A percentile compares a stretch with the other conserved stretches of the same genome.
Evolutionary conservation across 768 basidiomycete species (phyloP).

Genomic region (Coprinopsis cinerea): DNA sequence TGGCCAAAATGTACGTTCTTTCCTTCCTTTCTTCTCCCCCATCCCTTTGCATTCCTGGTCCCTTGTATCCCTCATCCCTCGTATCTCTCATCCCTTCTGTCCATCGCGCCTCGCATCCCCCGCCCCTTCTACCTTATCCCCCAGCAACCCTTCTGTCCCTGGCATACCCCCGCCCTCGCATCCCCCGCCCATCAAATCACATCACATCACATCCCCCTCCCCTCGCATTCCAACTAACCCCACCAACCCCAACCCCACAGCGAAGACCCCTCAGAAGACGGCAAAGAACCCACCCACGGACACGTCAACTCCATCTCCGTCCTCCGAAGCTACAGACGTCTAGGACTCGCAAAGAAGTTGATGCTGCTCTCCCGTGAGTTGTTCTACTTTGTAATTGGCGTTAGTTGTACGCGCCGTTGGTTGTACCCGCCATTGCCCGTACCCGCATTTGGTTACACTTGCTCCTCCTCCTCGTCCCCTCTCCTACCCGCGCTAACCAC

Average conservation of each 20-base stretch:
- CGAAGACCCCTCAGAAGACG: conserved; percentile 40
- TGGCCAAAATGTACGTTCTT: conserved; percentile 82
- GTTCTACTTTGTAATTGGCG: background rate
- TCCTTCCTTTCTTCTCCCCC: background rate
- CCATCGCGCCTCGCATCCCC: background rate
- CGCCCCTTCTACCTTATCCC: background rate
- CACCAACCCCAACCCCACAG: no score
- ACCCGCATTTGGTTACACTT: no score
- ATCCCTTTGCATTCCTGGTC: background rate
- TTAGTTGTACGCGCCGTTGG: background rate
- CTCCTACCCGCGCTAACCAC: background rate
- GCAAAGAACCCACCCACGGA: conserved; percentile 66
- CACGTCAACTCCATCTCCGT: conserved; percentile 98
- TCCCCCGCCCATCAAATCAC: no score
- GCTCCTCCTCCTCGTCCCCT: no score
- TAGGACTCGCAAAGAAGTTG: conserved; percentile 89
- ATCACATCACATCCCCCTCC: no score
- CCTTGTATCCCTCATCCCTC: no score
- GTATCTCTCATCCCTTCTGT: no score
- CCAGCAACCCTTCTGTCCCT: background rate
- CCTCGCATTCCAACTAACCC: no score
- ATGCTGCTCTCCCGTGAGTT: conserved; percentile 88
- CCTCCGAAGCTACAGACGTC: conserved; percentile 79
- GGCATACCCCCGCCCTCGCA: no score
- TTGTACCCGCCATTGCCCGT: background rate